phyloP scores from a whole-genome alignment of 805 yeast genomes.

The Saturnispora mendoncae region DNA sequence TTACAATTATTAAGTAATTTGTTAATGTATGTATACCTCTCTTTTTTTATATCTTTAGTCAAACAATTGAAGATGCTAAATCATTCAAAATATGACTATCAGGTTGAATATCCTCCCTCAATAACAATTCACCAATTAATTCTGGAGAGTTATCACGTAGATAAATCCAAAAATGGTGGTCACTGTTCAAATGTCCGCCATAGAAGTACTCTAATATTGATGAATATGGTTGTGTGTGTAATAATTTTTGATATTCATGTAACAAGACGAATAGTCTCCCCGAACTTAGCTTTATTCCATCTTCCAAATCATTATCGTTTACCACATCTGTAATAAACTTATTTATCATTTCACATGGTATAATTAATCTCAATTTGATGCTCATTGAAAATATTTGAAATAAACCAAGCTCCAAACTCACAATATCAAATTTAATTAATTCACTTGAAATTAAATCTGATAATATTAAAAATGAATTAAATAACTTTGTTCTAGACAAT shows the following conservation, averaged over 20 bases:
- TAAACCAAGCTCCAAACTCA: constrained; percentile 1
- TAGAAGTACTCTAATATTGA: constrained; percentile 1
- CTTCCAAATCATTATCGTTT: background rate
- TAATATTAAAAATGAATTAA: constrained; percentile 13
- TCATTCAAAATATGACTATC: constrained; percentile 3
- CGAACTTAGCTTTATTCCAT: constrained; percentile 1
- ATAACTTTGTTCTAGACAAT: constrained; percentile 8
- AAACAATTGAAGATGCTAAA: background rate
- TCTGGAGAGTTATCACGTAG: constrained; percentile 4
- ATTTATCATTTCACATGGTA: constrained; percentile 1
- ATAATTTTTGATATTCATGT: background rate
- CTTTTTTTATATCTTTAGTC: constrained; percentile 1
- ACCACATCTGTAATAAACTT: background rate
- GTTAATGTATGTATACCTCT: background rate
- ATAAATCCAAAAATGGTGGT: constrained; percentile 8
- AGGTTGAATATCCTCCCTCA: background rate
- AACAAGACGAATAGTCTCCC: constrained; percentile 5
- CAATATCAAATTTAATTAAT: constrained; percentile 1
- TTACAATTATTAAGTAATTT: constrained; percentile 4
- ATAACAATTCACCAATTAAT: constrained; percentile 1
- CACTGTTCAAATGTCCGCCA: constrained; percentile 6
- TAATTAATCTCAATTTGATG: background rate
- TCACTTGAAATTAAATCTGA: constrained; percentile 10
- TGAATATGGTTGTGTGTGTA: background rate
- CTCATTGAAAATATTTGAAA: background rate